Base-by-base conservation (phyloP, 1,284 basidiomycete species). In the Leccinum pseudoinsigne region DNA sequence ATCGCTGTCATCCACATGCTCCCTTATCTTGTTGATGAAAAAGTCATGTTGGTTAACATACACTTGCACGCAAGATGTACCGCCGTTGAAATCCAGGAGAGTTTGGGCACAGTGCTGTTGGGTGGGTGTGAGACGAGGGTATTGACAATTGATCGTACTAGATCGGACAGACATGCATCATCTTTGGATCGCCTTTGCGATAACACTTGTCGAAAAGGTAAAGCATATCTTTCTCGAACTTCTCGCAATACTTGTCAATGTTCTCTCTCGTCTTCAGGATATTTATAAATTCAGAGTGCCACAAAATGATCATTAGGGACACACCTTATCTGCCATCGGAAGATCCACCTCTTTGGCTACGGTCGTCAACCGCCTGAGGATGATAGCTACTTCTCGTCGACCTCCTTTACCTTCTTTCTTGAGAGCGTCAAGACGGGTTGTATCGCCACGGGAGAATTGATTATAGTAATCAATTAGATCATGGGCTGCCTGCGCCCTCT, bases 1-100 rank as follows among this genome's bases (percentile, higher is more conserved):
- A 65, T 87, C 85, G 58, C 86, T 84, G 60, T 80, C 80, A 54
- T 82, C 78, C 67, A 82, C 83, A 47, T 80, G 82, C 64, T 89
- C 89, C 51, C 86, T 84, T 51, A 90, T 85, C 61, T 91, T 87
- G 73, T 97, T 97, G 74, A 98, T 97, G 81, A 98, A 98, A 81
- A 98, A 98, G 76, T 99, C 97, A 73, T 99, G 97, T 77, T 99
- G 97, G 72, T 99, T 99, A 66, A 99, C 97, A 73, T 99, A 99
- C 34, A 99, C 94, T 77, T 98, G 96, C 5, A 99, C 93, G 73
- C 97, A 99, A 5, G 94, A 96, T 45, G 91, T 84, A 10, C 97
- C 97, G 4, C 97, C 97, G 70, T 99, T 99, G 81, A 99, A 99
- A 73, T 98, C 97, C 54, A 98, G 86, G 4, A 99, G 80, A 2